Conservation (phyloP, 495 filamentous ascomycete species). For the Trichoderma reesei region DNA sequence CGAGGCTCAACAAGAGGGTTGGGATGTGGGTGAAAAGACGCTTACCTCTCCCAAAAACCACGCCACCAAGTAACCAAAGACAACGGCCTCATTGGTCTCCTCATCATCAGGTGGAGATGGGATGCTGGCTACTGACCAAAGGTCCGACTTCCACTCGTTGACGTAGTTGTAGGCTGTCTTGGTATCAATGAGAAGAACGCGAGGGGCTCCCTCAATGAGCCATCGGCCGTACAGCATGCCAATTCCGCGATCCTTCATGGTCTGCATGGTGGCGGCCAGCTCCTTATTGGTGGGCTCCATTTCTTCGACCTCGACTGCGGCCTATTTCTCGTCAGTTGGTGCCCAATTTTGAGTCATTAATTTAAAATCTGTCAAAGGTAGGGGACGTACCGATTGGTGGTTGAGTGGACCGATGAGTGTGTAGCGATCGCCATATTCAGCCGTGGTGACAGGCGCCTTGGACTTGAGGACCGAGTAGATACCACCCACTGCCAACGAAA, state of each 20-base stretch:
- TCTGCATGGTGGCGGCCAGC: slow-evolving; percentile 69
- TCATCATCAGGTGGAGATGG: slow-evolving; percentile 83
- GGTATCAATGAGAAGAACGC: slow-evolving; percentile 90
- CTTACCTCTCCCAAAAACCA: slow-evolving; percentile 96
- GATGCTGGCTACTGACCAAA: slow-evolving; percentile 90
- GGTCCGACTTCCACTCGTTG: slow-evolving; percentile 94
- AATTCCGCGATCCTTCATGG: slow-evolving; percentile 88
- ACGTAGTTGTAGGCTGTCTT: slow-evolving; percentile 82
- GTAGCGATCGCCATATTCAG: slow-evolving; percentile 96
- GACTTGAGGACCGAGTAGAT: slow-evolving; percentile 99
- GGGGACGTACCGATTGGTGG: slow-evolving; percentile 59
- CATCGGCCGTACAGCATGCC: slow-evolving; percentile 87
- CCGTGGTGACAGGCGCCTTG: slow-evolving; percentile 93
- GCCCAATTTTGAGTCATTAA: slow-evolving; percentile 7
- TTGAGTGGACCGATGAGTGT: slow-evolving; percentile 93
- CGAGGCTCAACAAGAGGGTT: slow-evolving; percentile 11
- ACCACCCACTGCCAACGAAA: slow-evolving; percentile 64
- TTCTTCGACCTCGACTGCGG: slow-evolving; percentile 92
- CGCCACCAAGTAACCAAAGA: slow-evolving; percentile 93
- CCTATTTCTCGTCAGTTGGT: slow-evolving; percentile 35
- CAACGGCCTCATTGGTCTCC: slow-evolving; percentile 94
- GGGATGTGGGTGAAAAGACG: slow-evolving; percentile 7
- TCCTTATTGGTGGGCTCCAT: slow-evolving; percentile 73
- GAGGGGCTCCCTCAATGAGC: slow-evolving; percentile 92
- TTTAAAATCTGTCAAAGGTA: slow-evolving; percentile 1